phyloP scores from a whole-genome alignment of 106 monocot species.

The Dendrobium nobile region DNA sequence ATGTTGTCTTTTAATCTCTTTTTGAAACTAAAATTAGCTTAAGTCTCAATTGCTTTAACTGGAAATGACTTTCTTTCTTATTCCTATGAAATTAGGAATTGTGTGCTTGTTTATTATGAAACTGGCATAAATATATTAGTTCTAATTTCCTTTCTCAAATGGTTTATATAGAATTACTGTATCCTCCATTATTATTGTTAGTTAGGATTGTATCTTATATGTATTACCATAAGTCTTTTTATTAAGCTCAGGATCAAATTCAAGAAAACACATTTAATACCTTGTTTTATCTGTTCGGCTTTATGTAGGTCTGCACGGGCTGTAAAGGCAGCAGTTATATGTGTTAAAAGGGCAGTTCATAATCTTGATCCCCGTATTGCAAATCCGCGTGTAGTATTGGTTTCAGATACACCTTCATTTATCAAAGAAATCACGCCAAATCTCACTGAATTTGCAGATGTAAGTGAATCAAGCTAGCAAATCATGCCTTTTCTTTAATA shows the following conservation, averaged over 20 bases:
- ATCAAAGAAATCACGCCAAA: conserved; percentile 52
- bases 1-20: not conserved
- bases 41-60: not conserved
- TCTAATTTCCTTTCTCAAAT: not conserved
- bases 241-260: not conserved
- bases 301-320: conserved; percentile 69
- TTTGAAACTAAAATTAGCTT: not conserved
- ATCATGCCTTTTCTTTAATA: not conserved
- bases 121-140: not conserved
- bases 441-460: conserved; percentile 60
- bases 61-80: not conserved
- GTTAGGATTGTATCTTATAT: not conserved
- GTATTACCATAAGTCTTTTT: not conserved
- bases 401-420: conserved; percentile 92
- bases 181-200: not conserved
- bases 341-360: conserved; percentile 53
- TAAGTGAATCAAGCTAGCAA: conserved; percentile 12
- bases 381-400: conserved; percentile 57
- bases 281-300: not conserved
- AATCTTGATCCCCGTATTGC: conserved; percentile 15
- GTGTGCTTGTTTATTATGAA: not conserved
- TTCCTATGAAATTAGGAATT: not conserved
- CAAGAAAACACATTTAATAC: not conserved
- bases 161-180: not conserved
- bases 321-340: conserved; percentile 58